phyloP scores from a whole-genome alignment of 2,329 filamentous ascomycete genomes.

The Arthrobotrys sphaeroides region DNA sequence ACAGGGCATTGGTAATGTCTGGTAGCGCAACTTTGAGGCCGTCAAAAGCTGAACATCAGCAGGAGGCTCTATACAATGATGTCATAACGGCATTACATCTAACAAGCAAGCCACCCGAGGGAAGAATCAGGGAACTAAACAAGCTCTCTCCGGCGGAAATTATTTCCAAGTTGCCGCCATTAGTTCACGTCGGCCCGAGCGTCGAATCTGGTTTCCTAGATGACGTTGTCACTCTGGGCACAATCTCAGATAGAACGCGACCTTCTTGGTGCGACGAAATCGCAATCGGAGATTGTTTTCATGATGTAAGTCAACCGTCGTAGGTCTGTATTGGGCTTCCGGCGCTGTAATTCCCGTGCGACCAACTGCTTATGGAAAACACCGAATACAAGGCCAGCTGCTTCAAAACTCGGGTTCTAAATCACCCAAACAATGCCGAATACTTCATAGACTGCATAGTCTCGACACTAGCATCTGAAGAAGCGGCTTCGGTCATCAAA shows the following conservation, averaged over 20 bases:
- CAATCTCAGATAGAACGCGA: conserved; percentile 9
- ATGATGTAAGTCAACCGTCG: conserved; percentile 24
- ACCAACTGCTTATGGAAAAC: background rate
- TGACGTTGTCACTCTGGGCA: conserved; percentile 21
- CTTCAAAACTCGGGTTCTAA: conserved; percentile 36
- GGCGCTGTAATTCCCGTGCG: too few relatives aligned
- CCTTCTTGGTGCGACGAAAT: conserved; percentile 32
- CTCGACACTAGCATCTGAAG: background rate
- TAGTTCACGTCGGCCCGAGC: conserved; percentile 39
- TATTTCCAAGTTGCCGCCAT: conserved; percentile 24
- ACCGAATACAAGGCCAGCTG: conserved; percentile 30
- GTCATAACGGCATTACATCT: conserved; percentile 6
- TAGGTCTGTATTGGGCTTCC: background rate
- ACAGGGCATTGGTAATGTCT: conserved; percentile 39
- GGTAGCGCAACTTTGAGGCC: conserved; percentile 37
- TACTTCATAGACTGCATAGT: conserved; percentile 32
- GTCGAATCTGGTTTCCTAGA: conserved; percentile 33
- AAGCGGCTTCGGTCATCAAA: background rate
- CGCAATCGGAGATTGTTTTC: conserved; percentile 41
- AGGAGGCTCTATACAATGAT: conserved; percentile 32
- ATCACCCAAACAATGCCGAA: conserved; percentile 18
- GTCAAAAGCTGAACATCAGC: conserved; percentile 30
- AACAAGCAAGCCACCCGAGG: background rate
- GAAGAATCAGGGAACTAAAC: background rate
- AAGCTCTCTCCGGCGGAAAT: background rate